A percentile compares a stretch with the other conserved stretches of the same genome.
These are phyloP conservation scores for Cladorrhinum sp. DNA, from an alignment of 2,329 filamentous ascomycete species.

Conservation along the genomic window DNA sequence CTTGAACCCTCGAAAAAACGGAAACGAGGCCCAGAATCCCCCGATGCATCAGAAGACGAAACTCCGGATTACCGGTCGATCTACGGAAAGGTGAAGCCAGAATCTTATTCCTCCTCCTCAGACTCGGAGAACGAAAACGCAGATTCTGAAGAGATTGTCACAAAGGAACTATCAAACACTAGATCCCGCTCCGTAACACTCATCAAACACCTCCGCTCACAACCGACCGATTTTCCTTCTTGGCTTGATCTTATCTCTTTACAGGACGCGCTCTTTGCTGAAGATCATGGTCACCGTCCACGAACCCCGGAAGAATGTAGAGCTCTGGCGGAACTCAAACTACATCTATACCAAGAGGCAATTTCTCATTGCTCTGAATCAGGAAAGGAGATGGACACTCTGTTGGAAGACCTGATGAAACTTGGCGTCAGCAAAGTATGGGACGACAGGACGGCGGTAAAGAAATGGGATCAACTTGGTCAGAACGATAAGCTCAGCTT, in stretches of 20 bases:
- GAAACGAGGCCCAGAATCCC: conserved; percentile 35
- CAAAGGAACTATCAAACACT: conserved; percentile 34
- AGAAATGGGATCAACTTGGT: conserved; percentile 63
- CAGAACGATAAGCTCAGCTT: conserved; percentile 42
- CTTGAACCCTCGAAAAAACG: conserved; percentile 44
- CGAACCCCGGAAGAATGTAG: conserved; percentile 60
- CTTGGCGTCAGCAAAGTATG: conserved; percentile 69
- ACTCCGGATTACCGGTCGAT: conserved; percentile 63
- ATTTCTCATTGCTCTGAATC: conserved; percentile 52
- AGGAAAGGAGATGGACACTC: conserved; percentile 48
- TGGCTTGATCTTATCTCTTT: conserved; percentile 80
- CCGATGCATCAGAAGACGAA: conserved; percentile 39
- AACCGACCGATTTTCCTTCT: conserved; percentile 63
- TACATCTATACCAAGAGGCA: conserved; percentile 77
- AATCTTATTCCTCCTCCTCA: conserved; percentile 40
- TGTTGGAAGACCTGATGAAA: conserved; percentile 68
- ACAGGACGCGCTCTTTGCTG: conserved; percentile 65
- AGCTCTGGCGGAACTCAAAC: conserved; percentile 73
- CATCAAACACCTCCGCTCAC: conserved; percentile 59
- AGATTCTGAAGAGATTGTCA: conserved; percentile 12
- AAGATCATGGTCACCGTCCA: conserved; percentile 35
- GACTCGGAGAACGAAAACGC: neutral
- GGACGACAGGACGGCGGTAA: conserved; percentile 58
- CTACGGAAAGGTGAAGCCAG: conserved; percentile 51
- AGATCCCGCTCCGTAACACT: conserved; percentile 60